phyloP scores from a whole-genome alignment of 1,284 basidiomycete genomes.

The Flammula alnicola region DNA sequence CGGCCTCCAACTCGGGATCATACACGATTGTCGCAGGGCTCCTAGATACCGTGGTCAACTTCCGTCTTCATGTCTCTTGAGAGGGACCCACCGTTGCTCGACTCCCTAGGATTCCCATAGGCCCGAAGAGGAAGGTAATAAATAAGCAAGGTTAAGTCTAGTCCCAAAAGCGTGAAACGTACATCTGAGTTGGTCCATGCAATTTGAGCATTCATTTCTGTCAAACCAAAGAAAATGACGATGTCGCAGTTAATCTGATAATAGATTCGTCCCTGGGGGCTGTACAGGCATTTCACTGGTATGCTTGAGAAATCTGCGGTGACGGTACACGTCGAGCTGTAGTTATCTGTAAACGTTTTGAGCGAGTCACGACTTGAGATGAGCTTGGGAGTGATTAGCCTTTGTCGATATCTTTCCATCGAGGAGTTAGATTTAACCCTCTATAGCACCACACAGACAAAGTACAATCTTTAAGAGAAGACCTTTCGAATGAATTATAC shows the following conservation, averaged over 20 bases:
- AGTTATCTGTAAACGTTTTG: conserved; percentile 12
- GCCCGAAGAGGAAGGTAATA: too few relatives aligned
- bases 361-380: not conserved
- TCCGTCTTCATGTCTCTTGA: too few relatives aligned
- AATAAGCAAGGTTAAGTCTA: too few relatives aligned
- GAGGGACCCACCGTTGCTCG: too few relatives aligned
- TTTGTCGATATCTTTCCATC: conserved; percentile 22
- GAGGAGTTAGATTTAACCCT: conserved; percentile 13
- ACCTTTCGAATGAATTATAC: not conserved
- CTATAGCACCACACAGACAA: conserved; percentile 19
- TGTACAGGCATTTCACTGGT: not conserved
- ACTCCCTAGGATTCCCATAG: too few relatives aligned
- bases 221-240: conserved; percentile 42
- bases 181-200: conserved; percentile 42
- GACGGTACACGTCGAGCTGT: conserved; percentile 14
- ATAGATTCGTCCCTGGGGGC: conserved; percentile 18
- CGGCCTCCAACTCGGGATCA: too few relatives aligned
- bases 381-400: not conserved
- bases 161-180: too few relatives aligned
- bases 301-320: conserved; percentile 14
- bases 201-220: conserved; percentile 43
- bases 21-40: too few relatives aligned
- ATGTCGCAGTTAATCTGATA: conserved; percentile 34
- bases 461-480: not conserved
- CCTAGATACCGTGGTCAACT: too few relatives aligned